These are phyloP conservation scores for Xylaria digitata DNA, from an alignment of 2,329 filamentous ascomycete genomes.

Conservation along the genomic window DNA sequence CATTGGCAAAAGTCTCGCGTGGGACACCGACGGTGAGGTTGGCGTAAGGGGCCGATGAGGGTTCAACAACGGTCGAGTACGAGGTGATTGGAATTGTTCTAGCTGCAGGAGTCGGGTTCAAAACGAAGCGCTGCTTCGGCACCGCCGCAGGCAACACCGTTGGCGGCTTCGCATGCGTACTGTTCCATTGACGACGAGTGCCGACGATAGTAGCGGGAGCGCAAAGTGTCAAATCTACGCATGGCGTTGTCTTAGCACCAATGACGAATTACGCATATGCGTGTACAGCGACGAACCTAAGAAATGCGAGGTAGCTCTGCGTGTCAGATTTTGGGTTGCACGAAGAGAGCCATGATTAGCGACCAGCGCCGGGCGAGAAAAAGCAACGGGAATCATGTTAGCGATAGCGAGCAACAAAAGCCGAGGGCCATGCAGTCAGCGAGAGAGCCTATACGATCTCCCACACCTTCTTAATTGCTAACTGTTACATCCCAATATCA, in stretches of 20 bases:
- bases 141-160: constrained; percentile 47
- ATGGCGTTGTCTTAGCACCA: constrained; percentile 45
- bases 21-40: constrained; percentile 82
- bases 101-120: constrained; percentile 37
- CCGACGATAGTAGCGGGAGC: constrained; percentile 36
- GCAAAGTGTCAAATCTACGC: constrained; percentile 43
- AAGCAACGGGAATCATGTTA: constrained; percentile 47
- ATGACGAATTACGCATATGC: constrained; percentile 31
- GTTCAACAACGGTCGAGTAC: constrained; percentile 49
- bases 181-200: constrained; percentile 47
- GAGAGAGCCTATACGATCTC: constrained; percentile 38
- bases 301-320: constrained; percentile 44
- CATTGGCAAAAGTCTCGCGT: constrained; percentile 79
- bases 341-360: constrained; percentile 46
- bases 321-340: constrained; percentile 44
- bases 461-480: constrained; percentile 41
- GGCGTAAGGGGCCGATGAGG: constrained; percentile 71
- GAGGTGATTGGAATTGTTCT: constrained; percentile 45
- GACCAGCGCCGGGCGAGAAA: constrained; percentile 48
- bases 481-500: constrained; percentile 33
- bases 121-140: constrained; percentile 41
- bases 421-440: constrained; percentile 44
- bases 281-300: constrained; percentile 46
- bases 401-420: constrained; percentile 34
- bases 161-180: constrained; percentile 46